Evolutionary conservation across 495 filamentous ascomycete species (phyloP), one percentile per base, ranked within the genome.

Genomic region (Aspergillus steynii): DNA sequence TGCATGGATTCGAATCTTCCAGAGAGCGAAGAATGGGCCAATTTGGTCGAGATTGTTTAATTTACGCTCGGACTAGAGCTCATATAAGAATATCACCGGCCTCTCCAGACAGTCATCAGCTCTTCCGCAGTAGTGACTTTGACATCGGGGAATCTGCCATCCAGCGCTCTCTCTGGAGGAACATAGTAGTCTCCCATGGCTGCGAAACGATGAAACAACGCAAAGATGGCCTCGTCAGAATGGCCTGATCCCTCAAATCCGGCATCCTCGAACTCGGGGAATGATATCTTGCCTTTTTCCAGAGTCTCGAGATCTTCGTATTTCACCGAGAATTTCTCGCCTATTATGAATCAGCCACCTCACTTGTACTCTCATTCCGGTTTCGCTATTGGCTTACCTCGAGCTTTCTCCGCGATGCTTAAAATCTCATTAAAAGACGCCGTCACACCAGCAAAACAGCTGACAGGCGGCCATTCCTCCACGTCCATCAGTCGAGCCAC

Each of bases 251-350:
- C 28, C 34, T 58, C 47, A 5, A 58, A 47, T 2, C 56, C 56
- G 6, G 56, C 50, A 6, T 58, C 47, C 4, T 25, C 10, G 5
- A 58, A 50, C 12, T 58, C 56, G 25, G 56, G 56, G 20, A 58
- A 58, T 10, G 56, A 58, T 4, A 68, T 56, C 49, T 76, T 60
- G 28, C 74, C 74, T 26, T 28, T 60, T 51, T 63, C 63, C 15
- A 81, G 61, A 50, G 71, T 75, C 37, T 77, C 75, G 0, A 75
- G 7, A 28, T 26, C 14, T 59, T 81, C 76, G 56, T 79, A 68
- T 14, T 34, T 46, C 20, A 81, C 74, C 5, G 61, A 62, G 56
- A 81, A 78, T 61, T 78, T 76, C 49, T 60, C 61, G 71, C 34
- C 53, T 55, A 29, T 26, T 8, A 34, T 6, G 3, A 12, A 14